A percentile compares a stretch with the other conserved stretches of the same genome.
Conservation (phyloP, 2,329 filamentous ascomycete species). For the Diaporthe longicolla region DNA sequence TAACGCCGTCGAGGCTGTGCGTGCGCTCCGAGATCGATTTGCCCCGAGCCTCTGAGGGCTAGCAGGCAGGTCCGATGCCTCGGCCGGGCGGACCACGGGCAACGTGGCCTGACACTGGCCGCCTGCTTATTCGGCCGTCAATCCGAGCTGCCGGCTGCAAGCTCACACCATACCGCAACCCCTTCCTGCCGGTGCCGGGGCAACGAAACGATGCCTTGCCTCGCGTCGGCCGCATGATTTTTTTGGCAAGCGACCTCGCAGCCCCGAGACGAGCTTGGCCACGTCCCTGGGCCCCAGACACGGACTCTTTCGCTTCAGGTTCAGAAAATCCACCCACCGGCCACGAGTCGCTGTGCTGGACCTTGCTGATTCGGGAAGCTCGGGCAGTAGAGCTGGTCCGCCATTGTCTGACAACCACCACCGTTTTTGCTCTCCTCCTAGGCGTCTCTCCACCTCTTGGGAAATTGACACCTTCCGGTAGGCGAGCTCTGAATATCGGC, state of each 20-base stretch:
- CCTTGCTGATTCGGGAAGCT: conserved; percentile 22
- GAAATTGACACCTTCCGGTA: too few relatives aligned
- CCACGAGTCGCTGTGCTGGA: background rate
- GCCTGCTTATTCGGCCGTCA: conserved; percentile 20
- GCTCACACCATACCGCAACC: too few relatives aligned
- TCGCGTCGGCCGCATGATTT: conserved; percentile 8
- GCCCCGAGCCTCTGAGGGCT: background rate
- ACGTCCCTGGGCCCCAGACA: conserved; percentile 3
- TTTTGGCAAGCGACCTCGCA: conserved; percentile 5
- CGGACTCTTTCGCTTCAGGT: conserved; percentile 10
- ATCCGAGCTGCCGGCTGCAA: background rate
- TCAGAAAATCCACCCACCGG: conserved; percentile 11
- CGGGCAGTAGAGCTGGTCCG: background rate
- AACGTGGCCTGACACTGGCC: conserved; percentile 30
- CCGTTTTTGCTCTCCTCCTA: background rate
- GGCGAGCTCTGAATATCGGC: too few relatives aligned
- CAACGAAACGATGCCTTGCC: background rate
- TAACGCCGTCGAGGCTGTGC: conserved; percentile 26
- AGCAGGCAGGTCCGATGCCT: conserved; percentile 1
- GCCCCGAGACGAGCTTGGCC: conserved; percentile 27
- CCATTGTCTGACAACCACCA: too few relatives aligned
- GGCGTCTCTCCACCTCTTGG: too few relatives aligned
- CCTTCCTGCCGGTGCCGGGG: background rate
- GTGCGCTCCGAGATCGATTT: background rate
- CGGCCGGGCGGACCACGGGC: conserved; percentile 27